These are phyloP conservation scores for Trichosporon asahii DNA, from an alignment of 1,284 basidiomycete species.

Conservation along the genomic window DNA sequence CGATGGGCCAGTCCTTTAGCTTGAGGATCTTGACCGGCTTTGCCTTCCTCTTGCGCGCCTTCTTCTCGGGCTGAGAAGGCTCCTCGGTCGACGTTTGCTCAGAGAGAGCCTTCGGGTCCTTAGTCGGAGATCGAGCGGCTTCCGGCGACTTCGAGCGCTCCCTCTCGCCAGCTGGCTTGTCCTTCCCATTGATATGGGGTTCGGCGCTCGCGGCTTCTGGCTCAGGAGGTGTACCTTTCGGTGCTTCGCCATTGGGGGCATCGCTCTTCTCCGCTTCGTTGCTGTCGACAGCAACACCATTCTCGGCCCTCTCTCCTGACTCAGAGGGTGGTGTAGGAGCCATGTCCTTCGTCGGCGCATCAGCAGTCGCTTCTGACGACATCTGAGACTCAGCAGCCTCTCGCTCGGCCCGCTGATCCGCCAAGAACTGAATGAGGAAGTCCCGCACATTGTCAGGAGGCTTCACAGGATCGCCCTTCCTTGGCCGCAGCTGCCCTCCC, in stretches of 20 bases:
- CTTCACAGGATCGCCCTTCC: not conserved
- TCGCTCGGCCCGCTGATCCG: not conserved
- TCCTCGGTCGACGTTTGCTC: not conserved
- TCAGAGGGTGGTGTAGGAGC: not conserved
- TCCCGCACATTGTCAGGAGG: not conserved
- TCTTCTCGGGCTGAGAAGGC: not conserved
- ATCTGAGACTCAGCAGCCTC: not conserved
- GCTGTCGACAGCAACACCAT: not conserved
- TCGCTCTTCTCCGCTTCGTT: not conserved
- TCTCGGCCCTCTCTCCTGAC: not conserved
- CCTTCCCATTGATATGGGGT: not conserved
- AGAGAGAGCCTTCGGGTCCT: not conserved
- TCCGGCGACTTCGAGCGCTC: not conserved
- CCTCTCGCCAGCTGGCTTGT: not conserved
- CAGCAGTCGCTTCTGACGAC: not conserved
- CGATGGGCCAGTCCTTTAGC: constrained; percentile 78
- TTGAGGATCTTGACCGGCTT: constrained; percentile 11
- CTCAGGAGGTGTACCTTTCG: not conserved
- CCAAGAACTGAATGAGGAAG: not conserved
- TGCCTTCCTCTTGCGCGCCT: constrained; percentile 20
- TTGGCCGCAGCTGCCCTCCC: not conserved
- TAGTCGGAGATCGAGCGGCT: not conserved
- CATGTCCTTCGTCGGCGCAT: not conserved
- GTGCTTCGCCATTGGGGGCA: not conserved
- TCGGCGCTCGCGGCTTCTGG: not conserved